These are phyloP conservation scores for Verbena officinalis DNA, from an alignment of 257 asterid genomes.

Conservation along the genomic window DNA sequence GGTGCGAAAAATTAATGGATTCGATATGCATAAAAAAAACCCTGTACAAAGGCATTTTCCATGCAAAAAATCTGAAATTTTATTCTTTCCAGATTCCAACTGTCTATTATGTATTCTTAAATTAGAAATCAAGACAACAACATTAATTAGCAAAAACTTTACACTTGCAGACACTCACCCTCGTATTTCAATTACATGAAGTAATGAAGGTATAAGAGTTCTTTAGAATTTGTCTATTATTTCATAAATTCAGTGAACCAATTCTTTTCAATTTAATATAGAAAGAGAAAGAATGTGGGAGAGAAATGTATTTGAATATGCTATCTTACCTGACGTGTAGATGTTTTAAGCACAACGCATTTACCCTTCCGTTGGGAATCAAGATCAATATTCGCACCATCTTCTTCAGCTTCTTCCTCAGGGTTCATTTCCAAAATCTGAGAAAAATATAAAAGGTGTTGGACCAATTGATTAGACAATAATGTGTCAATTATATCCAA, in stretches of 20 bases:
- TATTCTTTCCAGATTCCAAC: background rate
- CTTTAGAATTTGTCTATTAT: background rate
- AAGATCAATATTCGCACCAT: constrained; percentile 97
- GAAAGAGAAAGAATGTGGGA: too few relatives aligned
- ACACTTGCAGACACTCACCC: background rate
- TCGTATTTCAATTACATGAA: background rate
- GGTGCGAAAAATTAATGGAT: background rate
- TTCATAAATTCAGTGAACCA: too few relatives aligned
- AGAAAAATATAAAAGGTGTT: background rate
- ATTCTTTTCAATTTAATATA: too few relatives aligned
- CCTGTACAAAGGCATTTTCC: too few relatives aligned
- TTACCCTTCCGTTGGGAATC: constrained; percentile 99
- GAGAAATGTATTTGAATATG: too few relatives aligned
- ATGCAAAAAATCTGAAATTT: background rate
- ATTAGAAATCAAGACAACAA: background rate
- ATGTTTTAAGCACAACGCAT: constrained; percentile 94
- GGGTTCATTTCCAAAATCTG: constrained; percentile 99
- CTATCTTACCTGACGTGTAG: constrained; percentile 85
- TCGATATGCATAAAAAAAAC: background rate
- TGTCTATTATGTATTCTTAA: constrained; percentile 5
- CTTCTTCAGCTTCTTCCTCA: constrained; percentile 98
- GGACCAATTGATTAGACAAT: background rate
- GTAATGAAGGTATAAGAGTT: constrained; percentile 1
- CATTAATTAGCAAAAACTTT: background rate
- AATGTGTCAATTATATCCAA: background rate